A percentile compares a stretch with the other conserved stretches of the same genome.
These are phyloP conservation scores for Crucibulum laeve DNA, from an alignment of 768 basidiomycete species.

Conservation along the genomic window DNA sequence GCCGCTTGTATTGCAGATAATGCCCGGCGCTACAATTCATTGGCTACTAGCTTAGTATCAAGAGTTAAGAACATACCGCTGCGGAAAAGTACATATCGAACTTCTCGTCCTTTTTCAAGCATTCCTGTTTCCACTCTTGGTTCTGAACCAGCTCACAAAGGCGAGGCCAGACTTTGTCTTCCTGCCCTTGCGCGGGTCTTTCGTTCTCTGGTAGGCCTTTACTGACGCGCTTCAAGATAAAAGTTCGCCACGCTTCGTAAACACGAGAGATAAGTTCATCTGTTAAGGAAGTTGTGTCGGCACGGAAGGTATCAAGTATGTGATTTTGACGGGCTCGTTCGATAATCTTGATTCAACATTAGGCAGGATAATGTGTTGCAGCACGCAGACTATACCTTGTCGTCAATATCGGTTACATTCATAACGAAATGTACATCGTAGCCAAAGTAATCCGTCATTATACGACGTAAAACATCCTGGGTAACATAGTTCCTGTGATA, in stretches of 20 bases:
- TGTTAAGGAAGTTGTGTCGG: slow-evolving; percentile 50
- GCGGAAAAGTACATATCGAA: slow-evolving; percentile 84
- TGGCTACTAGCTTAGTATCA: neutral
- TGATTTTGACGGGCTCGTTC: slow-evolving; percentile 80
- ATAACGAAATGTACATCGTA: slow-evolving; percentile 98
- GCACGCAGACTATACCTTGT: slow-evolving; percentile 63
- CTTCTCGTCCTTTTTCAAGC: slow-evolving; percentile 81
- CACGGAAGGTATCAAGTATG: slow-evolving; percentile 59
- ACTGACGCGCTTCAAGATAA: slow-evolving; percentile 57
- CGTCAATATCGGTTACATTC: slow-evolving; percentile 99
- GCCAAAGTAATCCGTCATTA: slow-evolving; percentile 93
- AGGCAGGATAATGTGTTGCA: neutral
- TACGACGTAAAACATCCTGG: slow-evolving; percentile 85
- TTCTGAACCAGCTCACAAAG: slow-evolving; percentile 47
- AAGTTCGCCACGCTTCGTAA: slow-evolving; percentile 59
- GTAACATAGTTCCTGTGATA: slow-evolving; percentile 87
- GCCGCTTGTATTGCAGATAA: slow-evolving; percentile 51
- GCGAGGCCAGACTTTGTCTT: slow-evolving; percentile 53
- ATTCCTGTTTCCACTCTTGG: slow-evolving; percentile 63
- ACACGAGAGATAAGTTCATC: slow-evolving; percentile 54
- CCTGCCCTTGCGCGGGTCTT: slow-evolving; percentile 41
- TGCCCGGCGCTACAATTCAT: slow-evolving; percentile 38
- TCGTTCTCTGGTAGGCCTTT: slow-evolving; percentile 56
- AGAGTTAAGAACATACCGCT: slow-evolving; percentile 47
- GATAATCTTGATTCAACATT: slow-evolving; percentile 66